These are phyloP conservation scores for Cynanchum wilfordii DNA, from an alignment of 257 asterid genomes.

Conservation along the genomic window DNA sequence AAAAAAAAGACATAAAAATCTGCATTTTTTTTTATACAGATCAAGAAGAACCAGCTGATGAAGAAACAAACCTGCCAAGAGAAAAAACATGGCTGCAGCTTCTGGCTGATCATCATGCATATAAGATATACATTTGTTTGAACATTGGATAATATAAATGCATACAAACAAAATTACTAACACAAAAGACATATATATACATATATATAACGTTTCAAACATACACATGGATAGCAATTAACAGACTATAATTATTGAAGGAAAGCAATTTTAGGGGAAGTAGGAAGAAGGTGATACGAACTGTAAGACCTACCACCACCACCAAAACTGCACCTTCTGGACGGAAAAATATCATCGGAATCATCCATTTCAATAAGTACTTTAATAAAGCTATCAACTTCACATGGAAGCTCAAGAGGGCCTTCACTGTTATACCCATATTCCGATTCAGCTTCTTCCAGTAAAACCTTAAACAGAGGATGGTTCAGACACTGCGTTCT, in stretches of 20 bases:
- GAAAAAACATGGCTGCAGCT: neutral
- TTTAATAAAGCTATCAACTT: slow-evolving; percentile 34
- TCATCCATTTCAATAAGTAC: slow-evolving; percentile 43
- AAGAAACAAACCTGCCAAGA: neutral
- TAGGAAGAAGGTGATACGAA: slow-evolving; percentile 29
- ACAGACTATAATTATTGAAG: neutral
- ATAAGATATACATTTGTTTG: neutral
- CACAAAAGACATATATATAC: neutral
- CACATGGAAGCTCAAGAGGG: slow-evolving; percentile 56
- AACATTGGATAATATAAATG: too few relatives aligned
- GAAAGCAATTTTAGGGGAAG: slow-evolving; percentile 18
- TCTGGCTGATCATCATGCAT: neutral
- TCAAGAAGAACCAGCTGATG: neutral
- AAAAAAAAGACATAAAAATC: too few relatives aligned
- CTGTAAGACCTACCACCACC: slow-evolving; percentile 23
- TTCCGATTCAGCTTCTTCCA: slow-evolving; percentile 64
- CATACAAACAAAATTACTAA: neutral
- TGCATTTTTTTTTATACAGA: too few relatives aligned
- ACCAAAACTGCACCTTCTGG: slow-evolving; percentile 23
- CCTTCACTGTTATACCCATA: slow-evolving; percentile 50
- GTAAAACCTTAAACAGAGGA: slow-evolving; percentile 42
- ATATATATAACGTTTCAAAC: neutral
- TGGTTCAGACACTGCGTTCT: slow-evolving; percentile 45
- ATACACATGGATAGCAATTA: too few relatives aligned
- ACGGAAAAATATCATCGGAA: slow-evolving; percentile 6